Evolutionary conservation across 73 alveolate genomes (phyloP).

Genomic region (Paraurostyla sp.): DNA sequence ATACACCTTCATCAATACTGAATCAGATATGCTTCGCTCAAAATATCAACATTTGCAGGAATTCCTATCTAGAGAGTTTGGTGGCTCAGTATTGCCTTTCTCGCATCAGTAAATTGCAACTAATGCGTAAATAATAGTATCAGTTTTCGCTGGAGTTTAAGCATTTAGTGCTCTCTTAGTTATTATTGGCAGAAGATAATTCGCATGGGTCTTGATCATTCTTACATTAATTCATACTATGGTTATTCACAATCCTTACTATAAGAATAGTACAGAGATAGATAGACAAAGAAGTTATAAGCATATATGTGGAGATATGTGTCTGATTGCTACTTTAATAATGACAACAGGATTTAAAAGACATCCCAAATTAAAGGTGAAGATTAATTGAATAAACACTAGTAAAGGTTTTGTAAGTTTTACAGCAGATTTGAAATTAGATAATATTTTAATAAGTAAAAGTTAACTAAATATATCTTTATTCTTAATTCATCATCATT

Average conservation of each 20-base stretch:
- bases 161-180: slow-evolving; percentile 25
- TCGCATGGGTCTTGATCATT: slow-evolving; percentile 32
- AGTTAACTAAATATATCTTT: no score
- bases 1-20: neutral
- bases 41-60: slow-evolving; percentile 23
- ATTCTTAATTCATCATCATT: no score
- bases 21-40: slow-evolving; percentile 12
- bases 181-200: neutral
- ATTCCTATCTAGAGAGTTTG: neutral
- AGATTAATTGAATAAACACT: neutral
- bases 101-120: neutral
- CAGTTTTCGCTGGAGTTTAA: neutral
- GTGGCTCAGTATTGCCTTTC: neutral
- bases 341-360: slow-evolving; percentile 40
- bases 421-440: no score
- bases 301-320: slow-evolving; percentile 35
- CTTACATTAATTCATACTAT: neutral
- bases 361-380: slow-evolving; percentile 5
- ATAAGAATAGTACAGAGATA: slow-evolving; percentile 30
- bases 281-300: slow-evolving; percentile 24
- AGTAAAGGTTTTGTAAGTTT: no score
- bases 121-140: neutral
- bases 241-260: slow-evolving; percentile 36
- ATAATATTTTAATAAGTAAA: no score
- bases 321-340: slow-evolving; percentile 36